Conservation (phyloP, 2,329 filamentous ascomycete genomes). For the Colletotrichum orchidophilum region DNA sequence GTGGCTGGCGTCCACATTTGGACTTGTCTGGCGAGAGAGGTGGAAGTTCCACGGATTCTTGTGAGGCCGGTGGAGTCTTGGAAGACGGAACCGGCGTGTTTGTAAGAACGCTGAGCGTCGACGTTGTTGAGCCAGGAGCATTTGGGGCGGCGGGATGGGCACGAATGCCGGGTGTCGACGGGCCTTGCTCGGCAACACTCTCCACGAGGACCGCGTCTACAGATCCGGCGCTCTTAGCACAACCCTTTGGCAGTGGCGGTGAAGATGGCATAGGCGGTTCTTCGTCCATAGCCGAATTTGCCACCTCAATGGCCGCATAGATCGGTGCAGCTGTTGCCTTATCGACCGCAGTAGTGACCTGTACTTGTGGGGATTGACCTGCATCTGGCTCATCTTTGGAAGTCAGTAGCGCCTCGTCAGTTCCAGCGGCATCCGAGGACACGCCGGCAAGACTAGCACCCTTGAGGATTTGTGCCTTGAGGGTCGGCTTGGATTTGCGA, state of each 20-base stretch:
- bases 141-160: neutral
- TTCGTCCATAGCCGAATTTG: neutral
- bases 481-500: constrained; percentile 20
- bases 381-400: neutral
- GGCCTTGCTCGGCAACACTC: neutral
- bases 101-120: constrained; percentile 51
- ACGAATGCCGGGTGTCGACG: neutral
- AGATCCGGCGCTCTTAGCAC: neutral
- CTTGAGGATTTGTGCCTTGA: constrained; percentile 17
- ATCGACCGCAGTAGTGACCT: neutral
- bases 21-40: constrained; percentile 18
- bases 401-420: neutral
- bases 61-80: constrained; percentile 48
- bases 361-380: no score
- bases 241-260: constrained; percentile 6
- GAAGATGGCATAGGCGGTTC: constrained; percentile 21
- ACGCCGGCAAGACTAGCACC: neutral
- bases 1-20: constrained; percentile 11
- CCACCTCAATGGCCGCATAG: neutral
- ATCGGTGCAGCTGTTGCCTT: no score
- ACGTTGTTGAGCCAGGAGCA: constrained; percentile 43
- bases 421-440: neutral
- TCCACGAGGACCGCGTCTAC: neutral
- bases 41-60: constrained; percentile 40
- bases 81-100: constrained; percentile 50